Conservation (phyloP, 1,284 basidiomycete species). For the Malassezia cuniculi region DNA sequence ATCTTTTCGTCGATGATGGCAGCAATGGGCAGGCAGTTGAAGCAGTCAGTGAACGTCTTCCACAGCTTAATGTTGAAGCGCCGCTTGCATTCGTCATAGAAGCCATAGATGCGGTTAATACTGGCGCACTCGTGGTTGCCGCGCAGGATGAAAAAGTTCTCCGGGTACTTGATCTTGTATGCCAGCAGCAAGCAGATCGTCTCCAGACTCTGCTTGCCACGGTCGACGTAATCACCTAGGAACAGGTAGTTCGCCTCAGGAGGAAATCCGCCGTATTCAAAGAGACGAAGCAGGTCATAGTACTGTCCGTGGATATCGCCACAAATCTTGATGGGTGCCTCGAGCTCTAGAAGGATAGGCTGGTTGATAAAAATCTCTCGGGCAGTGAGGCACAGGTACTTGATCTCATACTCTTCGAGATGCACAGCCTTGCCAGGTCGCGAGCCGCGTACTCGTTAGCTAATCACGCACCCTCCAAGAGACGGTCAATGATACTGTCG, state of each 20-base stretch:
- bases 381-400: constrained; percentile 84
- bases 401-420: constrained; percentile 89
- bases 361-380: constrained; percentile 92
- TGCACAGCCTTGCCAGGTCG: constrained; percentile 89
- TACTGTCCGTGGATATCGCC: constrained; percentile 93
- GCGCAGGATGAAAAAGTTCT: constrained; percentile 90
- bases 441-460: constrained; percentile 61
- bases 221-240: constrained; percentile 87
- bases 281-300: constrained; percentile 80
- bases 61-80: constrained; percentile 95
- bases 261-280: constrained; percentile 88
- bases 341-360: constrained; percentile 80
- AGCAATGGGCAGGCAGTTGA: constrained; percentile 87
- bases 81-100: constrained; percentile 96
- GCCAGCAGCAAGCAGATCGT: constrained; percentile 74
- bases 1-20: constrained; percentile 96
- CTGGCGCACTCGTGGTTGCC: constrained; percentile 90
- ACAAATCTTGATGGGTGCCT: constrained; percentile 93
- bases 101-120: constrained; percentile 90
- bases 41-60: constrained; percentile 95
- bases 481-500: constrained; percentile 44
- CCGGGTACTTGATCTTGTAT: constrained; percentile 97
- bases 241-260: constrained; percentile 94
- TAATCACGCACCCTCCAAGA: constrained; percentile 28
- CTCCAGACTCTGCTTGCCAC: constrained; percentile 85